Evolutionary conservation across 1,284 basidiomycete species (phyloP), one percentile per base, ranked within the genome.

Genomic region (Filobasidium uniguttulatum): DNA sequence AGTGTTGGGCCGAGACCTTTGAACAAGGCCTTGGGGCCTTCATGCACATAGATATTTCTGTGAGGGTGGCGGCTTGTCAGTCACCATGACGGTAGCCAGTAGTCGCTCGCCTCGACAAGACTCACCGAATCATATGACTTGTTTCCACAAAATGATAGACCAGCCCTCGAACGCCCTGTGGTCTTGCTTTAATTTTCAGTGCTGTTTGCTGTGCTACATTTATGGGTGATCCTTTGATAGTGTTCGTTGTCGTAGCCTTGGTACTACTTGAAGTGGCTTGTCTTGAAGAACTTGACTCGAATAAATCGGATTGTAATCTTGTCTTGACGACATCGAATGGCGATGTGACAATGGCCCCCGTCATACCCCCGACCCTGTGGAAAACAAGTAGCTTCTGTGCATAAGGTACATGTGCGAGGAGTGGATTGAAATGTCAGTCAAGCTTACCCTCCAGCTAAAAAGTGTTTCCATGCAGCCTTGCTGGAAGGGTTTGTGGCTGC

Each of bases 261-360:
- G 44, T 48, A 15, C 29, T 37, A 35, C 22, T 30, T 25, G 33
- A 50, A 44, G 29, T 46, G 45, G 45, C 34, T 41, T 45, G 53
- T 22, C 30, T 36, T 17, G 49, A 40, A 17, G 49, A 38, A 15
- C 54, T 49, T 19, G 46, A 50, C 3, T 29, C 74, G 67, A 91
- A 96, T 34, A 96, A 71, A 68, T 83, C 83, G 0, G 89, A 94
- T 70, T 98, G 93, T 9, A 98, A 73, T 3, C 59, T 56, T 53
- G 66, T 64, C 71, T 98, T 98, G 59, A 98, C 91, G 25, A 99
- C 88, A 67, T 99, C 93, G 59, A 98, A 90, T 0, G 93, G 93
- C 31, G 88, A 89, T 0, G 93, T 99, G 8, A 97, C 83, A 57
- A 94, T 85, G 9, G 90, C 90, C 38, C 93, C 94, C 62, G 88